Percentiles rank a stretch among this genome's conserved stretches.
Conservation (phyloP, 1,139 yeast genomes). For the Meyerozyma sp. region DNA sequence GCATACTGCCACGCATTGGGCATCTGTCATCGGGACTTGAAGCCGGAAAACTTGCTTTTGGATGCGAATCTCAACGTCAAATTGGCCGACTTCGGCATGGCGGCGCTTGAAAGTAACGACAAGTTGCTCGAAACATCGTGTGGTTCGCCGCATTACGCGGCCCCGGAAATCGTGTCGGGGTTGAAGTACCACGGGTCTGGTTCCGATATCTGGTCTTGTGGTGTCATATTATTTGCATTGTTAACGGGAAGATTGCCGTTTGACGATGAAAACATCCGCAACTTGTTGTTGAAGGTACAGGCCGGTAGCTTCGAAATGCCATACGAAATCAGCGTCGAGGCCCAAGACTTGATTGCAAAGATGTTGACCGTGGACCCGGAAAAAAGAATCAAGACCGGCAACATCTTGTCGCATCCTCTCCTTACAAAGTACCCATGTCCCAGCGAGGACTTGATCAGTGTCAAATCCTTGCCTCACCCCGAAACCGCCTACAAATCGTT, state of each 20-base stretch:
- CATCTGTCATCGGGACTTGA: conserved; percentile 76
- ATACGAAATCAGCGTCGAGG: conserved; percentile 55
- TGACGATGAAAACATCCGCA: conserved; percentile 75
- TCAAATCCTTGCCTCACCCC: conserved; percentile 57
- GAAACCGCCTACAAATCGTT: conserved; percentile 51
- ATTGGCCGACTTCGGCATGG: conserved; percentile 86
- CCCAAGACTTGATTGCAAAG: conserved; percentile 61
- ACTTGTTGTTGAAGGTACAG: conserved; percentile 65
- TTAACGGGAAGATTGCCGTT: conserved; percentile 77
- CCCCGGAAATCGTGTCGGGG: conserved; percentile 81
- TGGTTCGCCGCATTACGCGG: conserved; percentile 85
- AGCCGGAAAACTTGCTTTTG: conserved; percentile 69
- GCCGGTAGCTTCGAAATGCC: conserved; percentile 75
- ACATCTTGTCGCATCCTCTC: conserved; percentile 74
- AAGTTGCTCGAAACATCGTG: conserved; percentile 72
- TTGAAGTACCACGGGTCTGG: conserved; percentile 77
- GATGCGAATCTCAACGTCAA: conserved; percentile 66
- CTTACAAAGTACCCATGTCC: conserved; percentile 56
- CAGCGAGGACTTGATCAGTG: conserved; percentile 44
- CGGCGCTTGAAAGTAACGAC: conserved; percentile 71
- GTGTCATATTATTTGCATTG: conserved; percentile 72
- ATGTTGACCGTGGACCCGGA: conserved; percentile 81
- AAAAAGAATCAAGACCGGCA: conserved; percentile 68
- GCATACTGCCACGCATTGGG: conserved; percentile 81
- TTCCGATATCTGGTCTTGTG: conserved; percentile 85